Conservation (phyloP, 1,139 yeast genomes). For the Scheffersomyces quercinus region DNA sequence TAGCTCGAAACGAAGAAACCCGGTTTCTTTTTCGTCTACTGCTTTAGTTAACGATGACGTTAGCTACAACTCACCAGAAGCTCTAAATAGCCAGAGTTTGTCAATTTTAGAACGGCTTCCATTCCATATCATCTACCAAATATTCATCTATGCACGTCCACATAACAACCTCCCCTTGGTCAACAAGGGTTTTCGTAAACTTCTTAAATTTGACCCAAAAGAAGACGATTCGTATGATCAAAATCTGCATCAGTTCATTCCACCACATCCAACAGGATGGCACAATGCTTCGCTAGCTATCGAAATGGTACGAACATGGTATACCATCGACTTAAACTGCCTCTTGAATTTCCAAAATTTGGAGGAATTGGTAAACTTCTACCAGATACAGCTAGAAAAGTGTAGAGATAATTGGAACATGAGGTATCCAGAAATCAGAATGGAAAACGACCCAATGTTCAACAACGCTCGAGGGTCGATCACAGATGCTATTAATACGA, state of each 20-base stretch:
- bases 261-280: conserved; percentile 4
- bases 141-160: conserved; percentile 33
- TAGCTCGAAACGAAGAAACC: neutral
- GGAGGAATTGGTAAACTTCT: conserved; percentile 9
- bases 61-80: neutral
- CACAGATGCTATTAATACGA: neutral
- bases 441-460: too few relatives aligned
- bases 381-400: conserved; percentile 4
- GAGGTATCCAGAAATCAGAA: too few relatives aligned
- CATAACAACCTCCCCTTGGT: conserved; percentile 27
- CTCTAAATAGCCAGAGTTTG: neutral
- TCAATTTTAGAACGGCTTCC: conserved; percentile 26
- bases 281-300: conserved; percentile 10
- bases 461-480: too few relatives aligned
- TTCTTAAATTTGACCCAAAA: conserved; percentile 18
- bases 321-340: conserved; percentile 9
- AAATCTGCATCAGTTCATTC: too few relatives aligned
- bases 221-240: neutral
- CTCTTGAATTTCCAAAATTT: conserved; percentile 10
- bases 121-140: conserved; percentile 27
- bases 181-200: conserved; percentile 22
- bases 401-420: neutral
- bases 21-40: too few relatives aligned
- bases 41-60: too few relatives aligned
- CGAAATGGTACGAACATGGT: conserved; percentile 13